These are phyloP conservation scores for Clonostachys rhizophaga DNA, from an alignment of 2,329 filamentous ascomycete species.

Conservation along the genomic window DNA sequence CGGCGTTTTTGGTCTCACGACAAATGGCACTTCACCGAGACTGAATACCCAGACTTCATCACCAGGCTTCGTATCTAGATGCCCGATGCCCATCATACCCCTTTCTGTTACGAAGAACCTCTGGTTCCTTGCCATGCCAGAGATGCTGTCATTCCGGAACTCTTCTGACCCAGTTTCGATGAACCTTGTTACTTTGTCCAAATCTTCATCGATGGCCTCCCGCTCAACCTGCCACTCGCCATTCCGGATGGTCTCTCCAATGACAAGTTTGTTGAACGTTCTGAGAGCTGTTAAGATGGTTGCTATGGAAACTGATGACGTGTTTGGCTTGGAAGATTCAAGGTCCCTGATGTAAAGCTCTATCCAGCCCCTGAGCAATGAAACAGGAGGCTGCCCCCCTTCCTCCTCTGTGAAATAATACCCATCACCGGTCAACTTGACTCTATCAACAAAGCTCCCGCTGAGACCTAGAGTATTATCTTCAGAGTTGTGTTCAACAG, in stretches of 20 bases:
- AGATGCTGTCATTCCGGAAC: conserved; percentile 4
- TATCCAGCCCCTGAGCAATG: background rate
- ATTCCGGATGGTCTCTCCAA: background rate
- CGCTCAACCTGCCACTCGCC: background rate
- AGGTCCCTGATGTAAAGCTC: background rate
- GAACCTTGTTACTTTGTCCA: conserved; percentile 7
- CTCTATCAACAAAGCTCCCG: background rate
- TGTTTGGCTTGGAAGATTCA: background rate
- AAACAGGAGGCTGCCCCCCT: background rate
- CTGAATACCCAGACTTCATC: conserved; percentile 18
- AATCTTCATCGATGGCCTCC: background rate
- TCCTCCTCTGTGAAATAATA: too few relatives aligned
- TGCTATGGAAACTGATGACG: too few relatives aligned
- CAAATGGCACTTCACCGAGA: conserved; percentile 17
- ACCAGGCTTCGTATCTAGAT: conserved; percentile 9
- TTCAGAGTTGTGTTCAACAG: too few relatives aligned
- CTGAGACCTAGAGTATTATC: background rate
- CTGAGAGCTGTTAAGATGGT: background rate
- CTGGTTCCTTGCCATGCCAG: conserved; percentile 10
- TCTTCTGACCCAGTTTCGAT: conserved; percentile 3
- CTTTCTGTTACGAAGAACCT: conserved; percentile 17
- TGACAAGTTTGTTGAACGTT: background rate
- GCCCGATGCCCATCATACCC: conserved; percentile 20
- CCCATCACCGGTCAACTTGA: background rate
- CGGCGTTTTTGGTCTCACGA: conserved; percentile 9